phyloP scores from a whole-genome alignment of 2,329 filamentous ascomycete species.

The Fusarium sp. region DNA sequence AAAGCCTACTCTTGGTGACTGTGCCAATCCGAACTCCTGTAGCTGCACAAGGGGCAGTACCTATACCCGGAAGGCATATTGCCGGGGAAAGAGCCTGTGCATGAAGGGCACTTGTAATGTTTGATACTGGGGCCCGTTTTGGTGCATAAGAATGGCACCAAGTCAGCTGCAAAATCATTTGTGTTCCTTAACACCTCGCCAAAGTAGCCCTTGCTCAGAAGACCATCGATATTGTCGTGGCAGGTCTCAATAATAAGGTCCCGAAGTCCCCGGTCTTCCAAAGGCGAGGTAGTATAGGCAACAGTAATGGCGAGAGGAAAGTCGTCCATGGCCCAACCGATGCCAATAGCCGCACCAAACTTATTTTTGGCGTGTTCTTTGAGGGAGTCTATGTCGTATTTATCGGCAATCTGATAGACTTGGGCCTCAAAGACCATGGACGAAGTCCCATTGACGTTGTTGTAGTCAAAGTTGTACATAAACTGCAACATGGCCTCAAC shows the following conservation, averaged over 20 bases:
- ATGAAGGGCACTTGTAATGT: background rate
- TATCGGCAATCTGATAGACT: constrained; percentile 15
- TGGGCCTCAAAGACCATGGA: constrained; percentile 14
- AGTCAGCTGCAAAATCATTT: constrained; percentile 2
- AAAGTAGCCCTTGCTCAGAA: background rate
- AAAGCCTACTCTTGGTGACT: too few species aligned
- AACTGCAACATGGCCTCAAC: constrained; percentile 18
- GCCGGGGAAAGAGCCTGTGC: background rate
- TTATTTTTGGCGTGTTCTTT: background rate
- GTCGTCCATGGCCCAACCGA: background rate
- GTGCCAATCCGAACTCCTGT: too few species aligned
- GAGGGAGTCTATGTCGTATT: constrained; percentile 1
- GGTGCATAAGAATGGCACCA: background rate
- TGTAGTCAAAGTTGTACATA: constrained; percentile 15
- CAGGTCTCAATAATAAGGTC: background rate
- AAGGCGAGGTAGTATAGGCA: background rate
- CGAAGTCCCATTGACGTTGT: background rate
- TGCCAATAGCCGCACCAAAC: background rate
- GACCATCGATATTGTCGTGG: background rate
- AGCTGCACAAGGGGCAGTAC: background rate
- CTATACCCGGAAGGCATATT: too few species aligned
- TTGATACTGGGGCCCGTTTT: background rate
- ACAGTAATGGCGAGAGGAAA: background rate
- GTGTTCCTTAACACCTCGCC: background rate
- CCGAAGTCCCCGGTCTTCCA: constrained; percentile 11